Conservation (phyloP, 1,139 yeast genomes). For the Pichia sp. region DNA sequence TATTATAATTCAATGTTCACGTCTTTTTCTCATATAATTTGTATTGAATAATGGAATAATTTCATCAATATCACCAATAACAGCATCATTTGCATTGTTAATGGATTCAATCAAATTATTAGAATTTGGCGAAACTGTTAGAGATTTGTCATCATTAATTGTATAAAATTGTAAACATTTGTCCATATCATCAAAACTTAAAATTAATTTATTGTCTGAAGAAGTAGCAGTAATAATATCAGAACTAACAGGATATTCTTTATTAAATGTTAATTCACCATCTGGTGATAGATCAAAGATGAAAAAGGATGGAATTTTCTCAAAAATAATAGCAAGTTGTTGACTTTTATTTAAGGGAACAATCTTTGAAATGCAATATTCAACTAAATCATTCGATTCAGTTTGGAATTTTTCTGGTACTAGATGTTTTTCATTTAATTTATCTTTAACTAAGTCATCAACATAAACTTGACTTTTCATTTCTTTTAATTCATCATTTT, state of each 20-base stretch:
- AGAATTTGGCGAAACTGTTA: conserved; percentile 29
- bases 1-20: conserved; percentile 51
- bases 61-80: conserved; percentile 33
- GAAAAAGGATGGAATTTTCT: conserved; percentile 23
- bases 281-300: conserved; percentile 22
- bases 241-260: conserved; percentile 27
- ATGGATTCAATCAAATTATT: conserved; percentile 14
- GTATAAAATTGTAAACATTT: conserved; percentile 44
- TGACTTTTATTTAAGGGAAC: conserved; percentile 29
- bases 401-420: conserved; percentile 64
- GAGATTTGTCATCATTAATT: conserved; percentile 30
- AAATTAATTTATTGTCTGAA: conserved; percentile 18
- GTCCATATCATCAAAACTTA: conserved; percentile 30
- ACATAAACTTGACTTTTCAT: conserved; percentile 46
- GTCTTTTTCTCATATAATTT: conserved; percentile 69
- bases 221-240: conserved; percentile 23
- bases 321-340: conserved; percentile 26
- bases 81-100: conserved; percentile 19
- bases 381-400: conserved; percentile 43
- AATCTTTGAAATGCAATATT: conserved; percentile 49
- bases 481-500: conserved; percentile 27
- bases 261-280: conserved; percentile 30
- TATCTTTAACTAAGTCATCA: conserved; percentile 39
- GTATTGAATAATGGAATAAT: conserved; percentile 61
- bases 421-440: conserved; percentile 50